Evolutionary conservation across 768 basidiomycete genomes (phyloP), one percentile per base, ranked within the genome.

Genomic region (Cystofilobasidium macerans): DNA sequence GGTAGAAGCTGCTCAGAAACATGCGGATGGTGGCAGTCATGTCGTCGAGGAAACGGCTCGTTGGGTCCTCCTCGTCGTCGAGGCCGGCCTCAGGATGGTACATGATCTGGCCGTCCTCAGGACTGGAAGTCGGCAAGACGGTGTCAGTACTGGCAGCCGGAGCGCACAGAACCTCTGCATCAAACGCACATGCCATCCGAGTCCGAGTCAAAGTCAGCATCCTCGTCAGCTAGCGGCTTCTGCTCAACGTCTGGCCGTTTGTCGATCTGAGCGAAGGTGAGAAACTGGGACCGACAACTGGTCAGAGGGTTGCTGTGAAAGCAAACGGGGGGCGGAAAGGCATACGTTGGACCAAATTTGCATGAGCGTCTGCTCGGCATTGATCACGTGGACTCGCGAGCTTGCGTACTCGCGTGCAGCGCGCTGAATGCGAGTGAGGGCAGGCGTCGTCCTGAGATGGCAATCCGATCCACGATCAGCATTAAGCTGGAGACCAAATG

Each of bases 11-110:
- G 43, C 57, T 58, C 11, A 65, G 35, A 32, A 57, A 65, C 24
- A 51, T 35, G 28, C 64, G 40, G 14, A 65, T 47, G 7, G 64
- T 65, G 24, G 45, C 54, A 9, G 26, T 47, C 32, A 65, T 58
- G 12, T 57, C 56, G 1, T 26, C 32, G 47, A 58, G 40, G 47
- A 65, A 59, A 16, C 64, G 64, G 48, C 45, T 36, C 35, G 35
- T 43, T 30, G 12, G 28, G 26, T 38, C 64, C 11, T 28, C 43
- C 28, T 59, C 57, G 3, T 40, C 30, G 35, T 56, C 42, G 33
- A 59, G 42, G 24, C 57, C 64, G 11, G 45, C 56, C 35, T 65
- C 64, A 18, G 64, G 64, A 38, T 65, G 57, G 56, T 20, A 65
- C 57, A 58, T 59, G 64, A 65, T n/a, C 20, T 43, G 42, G 32